Conservation (phyloP, 495 filamentous ascomycete species). For the Penicillium canariense region DNA sequence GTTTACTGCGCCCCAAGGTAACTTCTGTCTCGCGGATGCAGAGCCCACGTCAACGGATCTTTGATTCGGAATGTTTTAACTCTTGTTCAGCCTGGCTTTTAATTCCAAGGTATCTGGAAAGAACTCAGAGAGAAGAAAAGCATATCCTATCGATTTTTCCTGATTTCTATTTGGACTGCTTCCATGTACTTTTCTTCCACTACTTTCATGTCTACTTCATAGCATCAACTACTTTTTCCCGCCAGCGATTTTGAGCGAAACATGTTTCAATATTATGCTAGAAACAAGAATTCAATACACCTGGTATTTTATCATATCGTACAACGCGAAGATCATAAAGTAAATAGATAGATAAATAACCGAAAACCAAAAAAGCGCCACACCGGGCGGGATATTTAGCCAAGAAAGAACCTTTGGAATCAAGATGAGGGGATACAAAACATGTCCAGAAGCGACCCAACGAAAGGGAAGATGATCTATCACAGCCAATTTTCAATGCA, state of each 20-base stretch:
- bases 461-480: conserved; percentile 1
- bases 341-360: too few relatives aligned
- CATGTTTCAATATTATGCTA: not conserved
- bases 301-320: conserved; percentile 8
- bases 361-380: conserved; percentile 19
- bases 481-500: not conserved
- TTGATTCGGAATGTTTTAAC: too few relatives aligned
- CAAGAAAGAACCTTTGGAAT: conserved; percentile 7
- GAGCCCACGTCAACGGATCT: too few relatives aligned
- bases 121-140: too few relatives aligned
- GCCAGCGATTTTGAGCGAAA: not conserved
- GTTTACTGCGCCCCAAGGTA: conserved; percentile 5
- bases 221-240: not conserved
- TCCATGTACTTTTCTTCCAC: too few relatives aligned
- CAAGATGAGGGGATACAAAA: not conserved
- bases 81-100: too few relatives aligned
- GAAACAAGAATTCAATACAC: conserved; percentile 2
- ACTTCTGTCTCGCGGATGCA: too few relatives aligned
- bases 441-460: not conserved
- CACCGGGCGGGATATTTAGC: conserved; percentile 24
- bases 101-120: too few relatives aligned
- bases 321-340: conserved; percentile 16
- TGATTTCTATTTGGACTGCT: too few relatives aligned
- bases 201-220: not conserved
- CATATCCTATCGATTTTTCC: too few relatives aligned